These are phyloP conservation scores for Flaveria bidentis DNA, from an alignment of 129 eudicot species.

Conservation along the genomic window DNA sequence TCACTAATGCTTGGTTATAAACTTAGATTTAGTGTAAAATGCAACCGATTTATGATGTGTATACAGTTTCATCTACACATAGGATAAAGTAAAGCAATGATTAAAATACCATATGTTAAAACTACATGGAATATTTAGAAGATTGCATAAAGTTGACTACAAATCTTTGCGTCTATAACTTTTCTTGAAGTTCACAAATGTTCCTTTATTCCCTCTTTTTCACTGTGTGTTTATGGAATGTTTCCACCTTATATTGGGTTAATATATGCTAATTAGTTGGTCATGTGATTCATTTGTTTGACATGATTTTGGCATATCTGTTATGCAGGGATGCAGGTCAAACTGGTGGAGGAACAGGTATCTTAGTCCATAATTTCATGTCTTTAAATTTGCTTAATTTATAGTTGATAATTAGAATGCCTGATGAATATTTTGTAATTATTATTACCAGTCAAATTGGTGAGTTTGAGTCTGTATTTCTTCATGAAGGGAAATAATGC, in stretches of 20 bases:
- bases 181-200: neutral
- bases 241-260: conserved; percentile 2
- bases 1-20: neutral
- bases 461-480: neutral
- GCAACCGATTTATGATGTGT: neutral
- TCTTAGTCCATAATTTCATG: neutral
- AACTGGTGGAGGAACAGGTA: conserved; percentile 60
- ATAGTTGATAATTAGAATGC: neutral
- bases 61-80: neutral
- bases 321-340: conserved; percentile 56
- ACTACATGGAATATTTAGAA: neutral
- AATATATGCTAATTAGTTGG: conserved; percentile 4
- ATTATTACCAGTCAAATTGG: neutral
- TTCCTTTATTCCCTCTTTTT: neutral
- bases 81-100: conserved; percentile 4
- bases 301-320: conserved; percentile 10
- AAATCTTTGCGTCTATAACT: neutral
- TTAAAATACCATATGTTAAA: neutral
- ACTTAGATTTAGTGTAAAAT: neutral
- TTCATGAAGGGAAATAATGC: neutral
- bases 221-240: neutral
- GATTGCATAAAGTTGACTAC: conserved; percentile 6
- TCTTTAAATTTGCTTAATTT: neutral
- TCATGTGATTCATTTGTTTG: conserved; percentile 11
- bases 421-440: neutral